These are phyloP conservation scores for Arthrobotrys megalospora DNA, from an alignment of 2,329 filamentous ascomycete genomes.

Conservation along the genomic window DNA sequence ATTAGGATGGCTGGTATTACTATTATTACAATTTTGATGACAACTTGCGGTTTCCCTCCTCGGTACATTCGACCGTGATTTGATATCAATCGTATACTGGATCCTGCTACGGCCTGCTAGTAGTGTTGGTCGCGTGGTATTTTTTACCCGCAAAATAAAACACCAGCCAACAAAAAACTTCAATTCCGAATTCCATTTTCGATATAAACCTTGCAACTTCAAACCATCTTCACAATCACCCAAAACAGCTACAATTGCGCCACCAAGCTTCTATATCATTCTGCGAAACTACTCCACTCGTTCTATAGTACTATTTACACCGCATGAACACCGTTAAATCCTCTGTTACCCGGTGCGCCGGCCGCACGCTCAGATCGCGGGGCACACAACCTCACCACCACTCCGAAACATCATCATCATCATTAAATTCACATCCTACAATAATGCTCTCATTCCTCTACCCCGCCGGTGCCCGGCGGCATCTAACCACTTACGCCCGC, in stretches of 20 bases:
- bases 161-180: slow-evolving; percentile 7
- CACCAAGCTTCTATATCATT: too few relatives aligned
- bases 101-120: not conserved
- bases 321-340: slow-evolving; percentile 44
- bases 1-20: slow-evolving; percentile 19
- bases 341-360: slow-evolving; percentile 35
- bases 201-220: not conserved
- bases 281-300: too few relatives aligned
- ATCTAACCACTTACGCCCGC: not conserved
- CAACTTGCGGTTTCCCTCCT: not conserved
- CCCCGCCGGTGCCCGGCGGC: slow-evolving; percentile 26
- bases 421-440: not conserved
- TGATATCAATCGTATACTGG: not conserved
- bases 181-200: not conserved
- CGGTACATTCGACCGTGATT: not conserved
- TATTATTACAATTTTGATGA: slow-evolving; percentile 17
- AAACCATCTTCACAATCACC: not conserved
- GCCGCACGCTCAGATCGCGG: slow-evolving; percentile 40
- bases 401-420: not conserved
- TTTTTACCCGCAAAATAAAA: slow-evolving; percentile 7
- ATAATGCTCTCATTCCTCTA: slow-evolving; percentile 52
- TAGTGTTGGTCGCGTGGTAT: slow-evolving; percentile 21
- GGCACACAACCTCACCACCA: slow-evolving; percentile 22
- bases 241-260: too few relatives aligned
- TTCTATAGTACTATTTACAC: too few relatives aligned